Percentiles rank a stretch among this genome's conserved stretches.
Evolutionary conservation across 768 basidiomycete species (phyloP).

Genomic region (Symmetrospora coprosmae): DNA sequence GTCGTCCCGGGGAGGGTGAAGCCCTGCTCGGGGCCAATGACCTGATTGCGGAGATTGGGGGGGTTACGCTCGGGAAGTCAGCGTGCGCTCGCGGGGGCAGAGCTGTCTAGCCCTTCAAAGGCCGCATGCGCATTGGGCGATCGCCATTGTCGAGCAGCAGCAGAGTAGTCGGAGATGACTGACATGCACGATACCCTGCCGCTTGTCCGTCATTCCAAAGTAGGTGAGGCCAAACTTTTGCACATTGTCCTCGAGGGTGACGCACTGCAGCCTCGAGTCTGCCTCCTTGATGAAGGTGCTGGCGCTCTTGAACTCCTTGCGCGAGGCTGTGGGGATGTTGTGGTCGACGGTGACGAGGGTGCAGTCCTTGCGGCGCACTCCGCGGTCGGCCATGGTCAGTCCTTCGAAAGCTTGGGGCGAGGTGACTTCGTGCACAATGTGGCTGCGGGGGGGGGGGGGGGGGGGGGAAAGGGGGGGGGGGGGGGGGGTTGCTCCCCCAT

Average conservation of each 20-base stretch:
- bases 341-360: conserved; percentile 65
- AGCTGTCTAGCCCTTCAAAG: background rate
- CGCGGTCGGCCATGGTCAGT: conserved; percentile 49
- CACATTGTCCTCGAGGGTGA: conserved; percentile 73
- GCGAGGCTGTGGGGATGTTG: conserved; percentile 28
- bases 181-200: conserved; percentile 52
- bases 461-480: too few relatives aligned
- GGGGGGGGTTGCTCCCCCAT: too few relatives aligned
- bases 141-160: background rate
- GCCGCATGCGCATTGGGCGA: background rate
- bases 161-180: background rate
- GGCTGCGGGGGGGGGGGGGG: conserved; percentile 36
- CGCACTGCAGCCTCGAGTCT: conserved; percentile 69
- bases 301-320: conserved; percentile 49
- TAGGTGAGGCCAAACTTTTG: conserved; percentile 83
- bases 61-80: too few relatives aligned
- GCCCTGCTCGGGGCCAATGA: conserved; percentile 87
- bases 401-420: conserved; percentile 57
- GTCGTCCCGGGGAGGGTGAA: conserved; percentile 52
- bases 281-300: conserved; percentile 61
- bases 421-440: conserved; percentile 79
- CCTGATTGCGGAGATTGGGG: too few relatives aligned
- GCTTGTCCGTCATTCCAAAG: conserved; percentile 75
- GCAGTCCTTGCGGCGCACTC: conserved; percentile 70
- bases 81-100: too few relatives aligned